phyloP scores from a whole-genome alignment of 2,329 filamentous ascomycete species.

The Aspergillus glaucus region DNA sequence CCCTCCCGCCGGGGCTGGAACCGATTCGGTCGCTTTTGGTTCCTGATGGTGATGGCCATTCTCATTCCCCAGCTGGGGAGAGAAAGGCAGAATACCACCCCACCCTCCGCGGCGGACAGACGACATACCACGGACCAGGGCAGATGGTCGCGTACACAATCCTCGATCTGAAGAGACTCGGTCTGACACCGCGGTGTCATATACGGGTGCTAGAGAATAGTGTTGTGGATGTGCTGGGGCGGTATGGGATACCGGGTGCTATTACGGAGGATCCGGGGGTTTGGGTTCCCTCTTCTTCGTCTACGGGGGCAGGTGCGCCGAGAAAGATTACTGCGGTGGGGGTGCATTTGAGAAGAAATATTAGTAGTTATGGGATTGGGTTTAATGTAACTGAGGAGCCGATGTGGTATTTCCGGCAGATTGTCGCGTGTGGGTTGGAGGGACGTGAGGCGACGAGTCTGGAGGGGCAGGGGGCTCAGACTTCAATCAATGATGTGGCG shows the following conservation, averaged over 20 bases:
- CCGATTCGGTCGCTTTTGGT: constrained; percentile 30
- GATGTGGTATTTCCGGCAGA: constrained; percentile 66
- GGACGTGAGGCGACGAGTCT: constrained; percentile 76
- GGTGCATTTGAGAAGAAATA: constrained; percentile 78
- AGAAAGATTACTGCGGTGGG: constrained; percentile 83
- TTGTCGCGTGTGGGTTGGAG: constrained; percentile 83
- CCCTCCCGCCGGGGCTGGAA: constrained; percentile 30
- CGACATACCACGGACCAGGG: constrained; percentile 91
- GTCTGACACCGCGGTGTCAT: constrained; percentile 66
- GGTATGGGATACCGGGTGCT: constrained; percentile 56
- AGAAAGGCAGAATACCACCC: constrained; percentile 57
- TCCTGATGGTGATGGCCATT: constrained; percentile 3
- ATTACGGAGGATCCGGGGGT: constrained; percentile 76
- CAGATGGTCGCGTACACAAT: constrained; percentile 91
- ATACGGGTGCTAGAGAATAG: constrained; percentile 71
- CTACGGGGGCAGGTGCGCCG: constrained; percentile 6
- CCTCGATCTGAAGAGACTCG: constrained; percentile 67
- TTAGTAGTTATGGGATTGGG: constrained; percentile 78
- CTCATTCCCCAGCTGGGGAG: constrained; percentile 15
- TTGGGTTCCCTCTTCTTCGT: constrained; percentile 50
- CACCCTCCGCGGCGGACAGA: constrained; percentile 78
- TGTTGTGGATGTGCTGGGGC: constrained; percentile 59
- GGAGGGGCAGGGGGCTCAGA: constrained; percentile 42
- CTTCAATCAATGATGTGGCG: constrained; percentile 34
- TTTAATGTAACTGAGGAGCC: constrained; percentile 47